phyloP scores from a whole-genome alignment of 2,329 filamentous ascomycete species.

The Clonostachys rosea region DNA sequence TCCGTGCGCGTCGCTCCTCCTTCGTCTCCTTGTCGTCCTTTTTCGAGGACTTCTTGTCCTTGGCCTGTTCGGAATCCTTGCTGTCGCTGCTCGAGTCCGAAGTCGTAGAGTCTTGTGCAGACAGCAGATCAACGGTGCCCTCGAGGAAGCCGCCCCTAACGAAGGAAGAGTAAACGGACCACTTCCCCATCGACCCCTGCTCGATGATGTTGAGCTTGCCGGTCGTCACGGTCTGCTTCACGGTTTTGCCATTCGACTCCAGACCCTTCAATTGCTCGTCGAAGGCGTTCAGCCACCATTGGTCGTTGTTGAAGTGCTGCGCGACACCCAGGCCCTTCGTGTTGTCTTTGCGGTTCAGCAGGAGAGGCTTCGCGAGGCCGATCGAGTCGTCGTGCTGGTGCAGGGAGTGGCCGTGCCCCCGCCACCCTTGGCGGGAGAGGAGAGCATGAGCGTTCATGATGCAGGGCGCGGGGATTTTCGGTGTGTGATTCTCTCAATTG shows the following conservation, averaged over 20 bases:
- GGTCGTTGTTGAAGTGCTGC: slow-evolving; percentile 63
- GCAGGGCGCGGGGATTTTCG: not conserved
- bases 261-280: slow-evolving; percentile 84
- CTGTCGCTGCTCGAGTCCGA: slow-evolving; percentile 7
- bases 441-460: slow-evolving; percentile 80
- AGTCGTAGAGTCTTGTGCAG: not conserved
- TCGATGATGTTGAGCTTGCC: slow-evolving; percentile 53
- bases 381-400: slow-evolving; percentile 68
- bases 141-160: slow-evolving; percentile 74
- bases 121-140: slow-evolving; percentile 54
- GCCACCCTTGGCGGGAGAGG: slow-evolving; percentile 84
- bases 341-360: slow-evolving; percentile 79
- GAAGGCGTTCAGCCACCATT: slow-evolving; percentile 97
- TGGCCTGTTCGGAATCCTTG: slow-evolving; percentile 7
- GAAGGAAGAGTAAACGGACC: slow-evolving; percentile 77
- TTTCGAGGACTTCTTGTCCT: slow-evolving; percentile 24
- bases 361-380: slow-evolving; percentile 78
- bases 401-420: slow-evolving; percentile 81
- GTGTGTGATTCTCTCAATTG: not conserved
- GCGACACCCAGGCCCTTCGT: slow-evolving; percentile 78
- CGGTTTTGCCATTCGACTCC: slow-evolving; percentile 53
- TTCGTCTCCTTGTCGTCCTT: slow-evolving; percentile 26
- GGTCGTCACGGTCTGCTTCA: slow-evolving; percentile 46
- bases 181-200: slow-evolving; percentile 45
- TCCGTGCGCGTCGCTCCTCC: slow-evolving; percentile 31